phyloP scores from a whole-genome alignment of 23 red algal genomes.

The Porphyridium purpureum region DNA sequence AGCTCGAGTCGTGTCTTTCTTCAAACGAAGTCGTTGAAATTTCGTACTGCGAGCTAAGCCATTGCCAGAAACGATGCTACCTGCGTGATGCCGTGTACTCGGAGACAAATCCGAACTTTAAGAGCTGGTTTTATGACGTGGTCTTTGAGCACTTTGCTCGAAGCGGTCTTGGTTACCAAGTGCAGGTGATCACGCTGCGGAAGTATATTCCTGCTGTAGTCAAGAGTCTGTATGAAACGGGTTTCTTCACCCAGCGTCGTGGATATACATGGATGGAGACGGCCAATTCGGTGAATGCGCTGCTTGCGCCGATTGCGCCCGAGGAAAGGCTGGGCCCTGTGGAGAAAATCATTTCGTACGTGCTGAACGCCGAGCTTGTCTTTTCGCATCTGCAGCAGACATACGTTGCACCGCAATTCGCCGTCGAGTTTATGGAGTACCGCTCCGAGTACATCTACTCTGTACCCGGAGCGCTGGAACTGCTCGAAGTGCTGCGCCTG shows the following conservation, averaged over 20 bases:
- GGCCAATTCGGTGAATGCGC: constrained; percentile 22
- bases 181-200: constrained; percentile 25
- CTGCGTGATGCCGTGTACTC: constrained; percentile 21
- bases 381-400: neutral
- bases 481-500: constrained; percentile 3
- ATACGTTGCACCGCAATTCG: neutral
- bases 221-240: constrained; percentile 43
- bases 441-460: constrained; percentile 6
- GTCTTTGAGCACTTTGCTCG: constrained; percentile 29
- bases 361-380: constrained; percentile 33
- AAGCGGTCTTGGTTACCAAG: constrained; percentile 23
- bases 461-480: neutral
- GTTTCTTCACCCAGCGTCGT: constrained; percentile 33
- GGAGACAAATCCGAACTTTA: constrained; percentile 83
- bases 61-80: too few relatives aligned
- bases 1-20: neutral
- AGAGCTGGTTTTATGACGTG: constrained; percentile 62
- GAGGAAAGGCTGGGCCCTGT: constrained; percentile 6
- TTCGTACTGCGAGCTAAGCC: too few relatives aligned
- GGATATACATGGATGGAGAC: constrained; percentile 80
- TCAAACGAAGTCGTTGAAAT: neutral
- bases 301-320: neutral
- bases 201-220: constrained; percentile 34
- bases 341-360: constrained; percentile 38
- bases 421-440: neutral